These are phyloP conservation scores for Desmodesmus armatus DNA, from an alignment of 139 green algal genomes.

Conservation along the genomic window DNA sequence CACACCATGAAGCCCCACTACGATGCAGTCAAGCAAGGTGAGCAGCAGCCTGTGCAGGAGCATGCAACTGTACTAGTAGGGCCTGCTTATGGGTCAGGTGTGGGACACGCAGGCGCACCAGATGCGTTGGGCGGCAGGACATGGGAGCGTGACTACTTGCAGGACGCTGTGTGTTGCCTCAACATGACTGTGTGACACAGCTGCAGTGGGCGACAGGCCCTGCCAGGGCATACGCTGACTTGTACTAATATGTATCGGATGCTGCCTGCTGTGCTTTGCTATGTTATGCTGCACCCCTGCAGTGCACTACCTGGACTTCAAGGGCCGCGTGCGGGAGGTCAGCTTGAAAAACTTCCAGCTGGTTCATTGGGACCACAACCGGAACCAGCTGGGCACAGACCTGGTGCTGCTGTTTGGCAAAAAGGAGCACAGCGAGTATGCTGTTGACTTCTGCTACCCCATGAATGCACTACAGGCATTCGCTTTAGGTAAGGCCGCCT, in stretches of 20 bases:
- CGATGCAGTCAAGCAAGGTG: slow-evolving; percentile 51
- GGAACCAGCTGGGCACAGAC: slow-evolving; percentile 65
- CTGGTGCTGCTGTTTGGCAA: slow-evolving; percentile 85
- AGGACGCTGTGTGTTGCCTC: no score
- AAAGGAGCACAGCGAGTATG: slow-evolving; percentile 84
- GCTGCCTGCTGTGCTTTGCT: not conserved
- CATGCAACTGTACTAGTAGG: no score
- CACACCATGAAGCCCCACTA: slow-evolving; percentile 57
- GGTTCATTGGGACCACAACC: slow-evolving; percentile 74
- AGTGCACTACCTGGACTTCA: slow-evolving; percentile 97
- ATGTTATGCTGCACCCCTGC: no score
- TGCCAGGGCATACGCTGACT: no score
- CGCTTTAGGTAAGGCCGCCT: slow-evolving; percentile 39
- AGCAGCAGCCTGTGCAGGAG: not conserved
- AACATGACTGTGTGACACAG: no score
- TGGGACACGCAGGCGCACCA: no score
- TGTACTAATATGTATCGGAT: not conserved
- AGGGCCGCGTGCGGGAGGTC: slow-evolving; percentile 88
- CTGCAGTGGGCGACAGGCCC: no score
- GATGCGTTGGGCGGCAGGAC: no score
- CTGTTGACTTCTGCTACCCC: slow-evolving; percentile 92
- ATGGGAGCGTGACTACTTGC: no score
- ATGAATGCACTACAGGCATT: slow-evolving; percentile 87
- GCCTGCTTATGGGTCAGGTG: no score
- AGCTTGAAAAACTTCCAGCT: slow-evolving; percentile 99